Evolutionary conservation across 768 basidiomycete species (phyloP), one percentile per base, ranked within the genome.

Genomic region (Suillus clintonianus): DNA sequence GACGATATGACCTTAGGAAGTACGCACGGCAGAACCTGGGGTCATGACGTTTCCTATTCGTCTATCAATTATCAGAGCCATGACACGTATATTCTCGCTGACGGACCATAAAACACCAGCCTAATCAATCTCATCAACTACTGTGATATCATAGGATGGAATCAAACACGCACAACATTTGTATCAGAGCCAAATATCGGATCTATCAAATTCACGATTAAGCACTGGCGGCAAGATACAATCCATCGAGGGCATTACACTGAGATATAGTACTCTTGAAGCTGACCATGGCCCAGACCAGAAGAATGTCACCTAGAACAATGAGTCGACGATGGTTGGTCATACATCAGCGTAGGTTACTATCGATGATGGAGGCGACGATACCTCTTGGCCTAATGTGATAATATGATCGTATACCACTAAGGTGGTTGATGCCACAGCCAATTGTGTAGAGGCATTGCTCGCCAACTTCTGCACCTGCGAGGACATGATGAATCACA

Each of bases 371-470:
- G 22, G 22, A 37, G 14, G 7, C 13, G 19, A 58, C 65, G 27
- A 19, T 64, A 77, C 80, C 73, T 81, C 80, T 50, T 79, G 73
- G 45, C 78, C 75, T 9, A 81, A 62, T 13, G 79, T 82, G 60
- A 81, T 75, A 34, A 73, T 54, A 36, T 64, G 64, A 32, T 64
- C 64, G 34, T 61, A 64, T 17, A 64, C 36, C 3, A 62, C 27
- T 15, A 64, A 41, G 24, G 41, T 50, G 22, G 41, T 32, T n/a
- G 61, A 55, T 14, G 45, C 64, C 45, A 64, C 39, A n/a, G 60
- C 37, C 22, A 56, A 56, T 5, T 56, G 7, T 4, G 15, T 14
- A 2, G 54, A 37, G 54, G 36, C 7, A 15, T 4, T 3, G 14
- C n/a, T 13, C 22, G 54, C 22, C 22, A 4, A 24, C 32, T 36